Evolutionary conservation across 2,329 filamentous ascomycete genomes (phyloP), one percentile per base, ranked within the genome.

Genomic region (Mycocentrospora acerina): DNA sequence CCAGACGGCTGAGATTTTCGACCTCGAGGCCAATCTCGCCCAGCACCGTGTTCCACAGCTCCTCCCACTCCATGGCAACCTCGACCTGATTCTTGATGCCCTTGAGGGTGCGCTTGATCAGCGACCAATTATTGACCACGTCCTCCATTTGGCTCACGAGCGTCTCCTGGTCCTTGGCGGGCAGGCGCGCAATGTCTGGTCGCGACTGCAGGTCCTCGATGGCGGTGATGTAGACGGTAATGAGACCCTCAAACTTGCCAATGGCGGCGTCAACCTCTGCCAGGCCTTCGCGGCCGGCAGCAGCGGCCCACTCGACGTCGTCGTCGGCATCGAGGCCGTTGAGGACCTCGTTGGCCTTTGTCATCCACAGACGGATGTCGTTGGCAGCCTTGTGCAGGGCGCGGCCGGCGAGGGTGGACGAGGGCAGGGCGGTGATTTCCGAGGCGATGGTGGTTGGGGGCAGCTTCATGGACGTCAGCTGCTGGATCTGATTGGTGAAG

Each of bases 41-140:
- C 3, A 98, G 75, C 3, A 97, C 91, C 48, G 80, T 88, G 55
- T 89, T 89, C 91, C 93, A 97, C 24, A 98, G 76, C 69, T 97
- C 90, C 66, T 96, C 90, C 91, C 91, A 98, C 62, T 98, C 93
- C 90, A 97, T 95, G 31, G 93, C 93, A 42, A 95, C 83, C 67
- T 97, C 93, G 13, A 98, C 91, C 61, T 97, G 91, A 32, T 80
- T 80, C 64, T 95, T 95, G 39, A 95, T 86, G 17, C 72, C 83
- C 48, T 85, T 86, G 34, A 98, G 72, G 1, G 86, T 85, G 28
- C 74, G 76, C 56, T 89, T 86, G 56, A 96, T 91, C 51, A 83
- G 82, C 29, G 82, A 77, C 93, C 93, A 98, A 57, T 90, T 88
- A 24, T 77, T 76, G 45, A 95, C 74, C 42, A 95, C 93, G 14